Conservation (phyloP, 306 rosid genomes). For the Sechiopsis laciniata region DNA sequence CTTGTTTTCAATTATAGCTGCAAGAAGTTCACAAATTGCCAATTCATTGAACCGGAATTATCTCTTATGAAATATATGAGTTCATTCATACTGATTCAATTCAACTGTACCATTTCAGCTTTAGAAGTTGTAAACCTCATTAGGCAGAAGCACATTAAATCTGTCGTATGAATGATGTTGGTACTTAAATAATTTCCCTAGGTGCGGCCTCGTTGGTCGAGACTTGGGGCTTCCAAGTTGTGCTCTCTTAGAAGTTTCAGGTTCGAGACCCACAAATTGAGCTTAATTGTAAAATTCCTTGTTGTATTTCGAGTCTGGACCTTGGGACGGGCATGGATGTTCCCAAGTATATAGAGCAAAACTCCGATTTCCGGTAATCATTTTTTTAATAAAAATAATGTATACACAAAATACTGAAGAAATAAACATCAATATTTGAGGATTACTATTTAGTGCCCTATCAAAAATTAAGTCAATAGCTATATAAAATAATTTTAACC, state of each 20-base stretch:
- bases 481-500: too few species aligned
- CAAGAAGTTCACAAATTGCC: neutral
- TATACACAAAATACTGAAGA: neutral
- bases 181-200: neutral
- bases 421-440: neutral
- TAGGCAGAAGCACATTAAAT: neutral
- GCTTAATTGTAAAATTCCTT: too few species aligned
- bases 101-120: neutral
- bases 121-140: neutral
- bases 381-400: too few species aligned
- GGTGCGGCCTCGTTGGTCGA: too few species aligned
- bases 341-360: too few species aligned
- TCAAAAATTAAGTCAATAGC: neutral
- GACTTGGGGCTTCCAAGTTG: too few species aligned
- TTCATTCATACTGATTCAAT: neutral
- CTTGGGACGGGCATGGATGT: too few species aligned
- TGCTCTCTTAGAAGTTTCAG: too few species aligned
- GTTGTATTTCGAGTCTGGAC: too few species aligned
- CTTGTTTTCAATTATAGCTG: neutral
- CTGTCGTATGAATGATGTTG: neutral
- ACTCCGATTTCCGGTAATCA: too few species aligned
- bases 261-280: too few species aligned
- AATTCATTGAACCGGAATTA: neutral
- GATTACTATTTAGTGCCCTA: neutral
- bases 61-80: neutral